A percentile compares a stretch with the other conserved stretches of the same genome.
These are phyloP conservation scores for Aspergillus eucalypticola DNA, from an alignment of 2,329 filamentous ascomycete genomes.

Conservation along the genomic window DNA sequence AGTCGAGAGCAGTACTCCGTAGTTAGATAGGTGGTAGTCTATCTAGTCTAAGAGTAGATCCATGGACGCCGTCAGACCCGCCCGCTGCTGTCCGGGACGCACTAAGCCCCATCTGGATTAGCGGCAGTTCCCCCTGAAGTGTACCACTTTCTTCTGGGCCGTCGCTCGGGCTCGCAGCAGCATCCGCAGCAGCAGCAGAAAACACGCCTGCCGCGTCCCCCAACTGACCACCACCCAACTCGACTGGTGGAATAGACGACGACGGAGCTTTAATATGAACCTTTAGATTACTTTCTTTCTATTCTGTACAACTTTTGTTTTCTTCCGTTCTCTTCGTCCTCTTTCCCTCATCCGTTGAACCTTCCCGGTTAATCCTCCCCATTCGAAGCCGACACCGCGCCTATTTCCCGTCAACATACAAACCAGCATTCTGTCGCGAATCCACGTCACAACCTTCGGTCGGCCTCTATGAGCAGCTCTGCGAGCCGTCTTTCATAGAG, in stretches of 20 bases:
- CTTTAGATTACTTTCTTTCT: background rate
- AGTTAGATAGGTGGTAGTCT: background rate
- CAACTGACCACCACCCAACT: background rate
- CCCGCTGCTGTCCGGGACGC: background rate
- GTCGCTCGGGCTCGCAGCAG: background rate
- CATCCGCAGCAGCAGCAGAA: background rate
- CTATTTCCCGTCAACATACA: slow-evolving; percentile 14
- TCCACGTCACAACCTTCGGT: background rate
- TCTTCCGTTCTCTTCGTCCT: background rate
- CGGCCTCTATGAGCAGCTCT: slow-evolving; percentile 34
- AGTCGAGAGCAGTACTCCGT: too few species aligned
- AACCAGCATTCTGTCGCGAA: background rate
- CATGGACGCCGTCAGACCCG: background rate
- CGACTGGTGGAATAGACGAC: background rate
- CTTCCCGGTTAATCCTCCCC: slow-evolving; percentile 3
- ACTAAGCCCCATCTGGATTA: background rate
- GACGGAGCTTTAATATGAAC: background rate
- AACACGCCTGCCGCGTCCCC: slow-evolving; percentile 1
- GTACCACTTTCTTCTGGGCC: background rate
- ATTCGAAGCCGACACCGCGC: slow-evolving; percentile 15
- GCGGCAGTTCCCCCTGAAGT: background rate
- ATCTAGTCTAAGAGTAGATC: background rate
- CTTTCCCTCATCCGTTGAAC: background rate
- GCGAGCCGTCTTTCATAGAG: slow-evolving; percentile 24
- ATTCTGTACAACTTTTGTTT: background rate